Evolutionary conservation across 2,329 filamentous ascomycete species (phyloP).

Genomic region (Penicillium brasilianum): DNA sequence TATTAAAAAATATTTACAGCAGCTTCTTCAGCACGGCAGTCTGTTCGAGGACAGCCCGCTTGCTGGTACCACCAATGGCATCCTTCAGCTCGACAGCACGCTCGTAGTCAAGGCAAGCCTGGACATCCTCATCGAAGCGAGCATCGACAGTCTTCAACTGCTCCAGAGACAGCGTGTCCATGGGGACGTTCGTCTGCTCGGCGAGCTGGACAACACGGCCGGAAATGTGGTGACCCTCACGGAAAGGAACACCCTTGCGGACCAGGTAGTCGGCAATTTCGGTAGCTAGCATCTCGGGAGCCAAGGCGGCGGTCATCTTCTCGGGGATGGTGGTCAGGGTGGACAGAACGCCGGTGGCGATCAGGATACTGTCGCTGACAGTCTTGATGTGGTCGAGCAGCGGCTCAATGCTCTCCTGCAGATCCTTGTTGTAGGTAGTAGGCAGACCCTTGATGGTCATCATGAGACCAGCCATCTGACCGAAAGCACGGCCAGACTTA

Average conservation of each 20-base stretch:
- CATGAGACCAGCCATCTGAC: conserved; percentile 80
- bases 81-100: conserved; percentile 78
- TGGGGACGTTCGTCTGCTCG: conserved; percentile 68
- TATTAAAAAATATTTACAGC: conserved; percentile 48
- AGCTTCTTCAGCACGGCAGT: conserved; percentile 66
- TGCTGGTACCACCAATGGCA: conserved; percentile 79
- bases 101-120: conserved; percentile 77
- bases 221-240: conserved; percentile 79
- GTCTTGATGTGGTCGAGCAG: conserved; percentile 85
- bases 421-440: conserved; percentile 86
- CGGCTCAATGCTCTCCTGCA: conserved; percentile 88
- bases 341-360: conserved; percentile 78
- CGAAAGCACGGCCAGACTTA: conserved; percentile 76
- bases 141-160: conserved; percentile 71
- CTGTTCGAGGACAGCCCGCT: conserved; percentile 69
- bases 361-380: conserved; percentile 78
- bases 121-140: conserved; percentile 73
- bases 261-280: conserved; percentile 56
- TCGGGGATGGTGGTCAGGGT: conserved; percentile 72
- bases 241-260: conserved; percentile 69
- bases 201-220: conserved; percentile 74
- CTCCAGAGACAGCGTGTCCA: conserved; percentile 70
- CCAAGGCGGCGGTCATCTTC: conserved; percentile 78
- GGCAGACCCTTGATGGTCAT: conserved; percentile 76
- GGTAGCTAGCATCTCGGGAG: conserved; percentile 80